Percentiles rank a stretch among this genome's conserved stretches.
Conservation (phyloP, 2,329 filamentous ascomycete genomes). For the Periglandula ipomoeae region DNA sequence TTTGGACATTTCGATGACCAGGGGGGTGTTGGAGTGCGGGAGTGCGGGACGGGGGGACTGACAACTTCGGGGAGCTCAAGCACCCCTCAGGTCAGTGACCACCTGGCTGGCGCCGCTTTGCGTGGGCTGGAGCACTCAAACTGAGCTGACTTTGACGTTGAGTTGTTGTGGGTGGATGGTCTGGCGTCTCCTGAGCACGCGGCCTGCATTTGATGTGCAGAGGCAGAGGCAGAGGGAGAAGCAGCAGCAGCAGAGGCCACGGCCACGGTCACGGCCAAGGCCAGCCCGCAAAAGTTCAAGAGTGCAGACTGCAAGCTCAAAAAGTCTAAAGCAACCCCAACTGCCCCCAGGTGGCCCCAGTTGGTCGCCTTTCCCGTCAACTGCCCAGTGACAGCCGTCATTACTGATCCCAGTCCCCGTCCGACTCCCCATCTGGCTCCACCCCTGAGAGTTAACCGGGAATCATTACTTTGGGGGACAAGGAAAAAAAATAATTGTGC, state of each 20-base stretch:
- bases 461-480: slow-evolving; percentile 6
- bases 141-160: neutral
- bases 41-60: neutral
- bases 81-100: neutral
- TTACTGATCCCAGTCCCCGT: neutral
- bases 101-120: neutral
- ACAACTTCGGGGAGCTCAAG: neutral
- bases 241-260: too few species aligned
- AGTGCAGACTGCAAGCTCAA: too few species aligned
- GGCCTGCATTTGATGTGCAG: too few species aligned
- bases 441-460: slow-evolving; percentile 14
- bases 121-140: neutral
- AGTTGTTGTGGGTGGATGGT: too few species aligned
- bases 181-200: too few species aligned
- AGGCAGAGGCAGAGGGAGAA: too few species aligned
- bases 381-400: neutral
- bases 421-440: slow-evolving; percentile 11
- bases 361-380: neutral
- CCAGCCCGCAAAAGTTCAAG: too few species aligned
- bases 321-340: too few species aligned
- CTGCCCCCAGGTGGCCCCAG: neutral
- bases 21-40: neutral
- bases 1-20: neutral
- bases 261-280: too few species aligned
- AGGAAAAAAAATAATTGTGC: slow-evolving; percentile 12